Evolutionary conservation across 768 basidiomycete species (phyloP), one percentile per base, ranked within the genome.

Genomic region (Cyclocybe cylindracea): DNA sequence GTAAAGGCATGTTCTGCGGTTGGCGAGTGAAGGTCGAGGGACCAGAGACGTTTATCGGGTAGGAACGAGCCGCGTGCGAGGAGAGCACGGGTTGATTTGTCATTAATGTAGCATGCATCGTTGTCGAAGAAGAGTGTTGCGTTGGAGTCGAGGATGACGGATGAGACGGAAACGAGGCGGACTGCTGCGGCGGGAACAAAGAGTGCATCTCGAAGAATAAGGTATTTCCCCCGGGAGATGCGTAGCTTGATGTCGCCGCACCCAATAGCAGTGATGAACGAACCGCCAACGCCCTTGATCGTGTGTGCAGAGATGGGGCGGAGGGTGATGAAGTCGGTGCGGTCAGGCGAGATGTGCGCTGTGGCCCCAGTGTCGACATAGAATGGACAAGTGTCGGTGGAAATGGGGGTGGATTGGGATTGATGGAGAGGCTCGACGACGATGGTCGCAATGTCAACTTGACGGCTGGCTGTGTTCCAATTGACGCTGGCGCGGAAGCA

Each of bases 231-330:
- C n/a, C n/a, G n/a, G n/a, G n/a, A n/a, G n/a, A n/a, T n/a, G n/a
- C n/a, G n/a, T n/a, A 52, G 46, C 19, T 39, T 13, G 16, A 73
- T 63, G 0, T 55, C 54, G 0, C 71, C 66, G 7, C 67, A 57
- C 0, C 64, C 66, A 5, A 56, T 37, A 2, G 67, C 65, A 1
- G 45, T 40, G n/a, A 70, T 62, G 9, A 46, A 51, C 0, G 63
- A 63, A 1, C 66, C 62, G 5, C 67, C 63, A 5, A 70, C 51
- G 2, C 71, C 67, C 11, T 61, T 61, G 2, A 72, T 55, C 1
- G 46, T 31, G 5, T 60, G 41, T 10, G 65, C 49, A 0, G 54
- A 4, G 14, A 70, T 68, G 7, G 66, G 53, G 1, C 4, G 39
- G 2, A 70, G 59, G 0, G 41, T 41, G 7, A 44, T 14, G 56